Evolutionary conservation across 176 grass and related monocot species (phyloP), one percentile per base, ranked within the genome.

Genomic region (Oryza meyeriana): DNA sequence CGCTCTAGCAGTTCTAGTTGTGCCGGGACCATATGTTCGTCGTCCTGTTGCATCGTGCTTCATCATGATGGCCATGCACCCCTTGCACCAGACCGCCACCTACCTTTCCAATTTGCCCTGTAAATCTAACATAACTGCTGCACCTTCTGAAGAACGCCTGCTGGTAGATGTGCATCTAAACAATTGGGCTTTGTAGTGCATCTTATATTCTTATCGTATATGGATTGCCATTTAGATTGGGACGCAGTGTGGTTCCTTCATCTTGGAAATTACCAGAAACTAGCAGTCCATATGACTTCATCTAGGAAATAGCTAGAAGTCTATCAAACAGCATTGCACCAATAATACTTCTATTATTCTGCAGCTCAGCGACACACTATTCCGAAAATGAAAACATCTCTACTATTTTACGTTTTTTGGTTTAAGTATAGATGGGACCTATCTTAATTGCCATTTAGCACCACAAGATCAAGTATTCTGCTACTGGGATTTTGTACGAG

Each of bases 41-140:
- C 35, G 10, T 77, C 50, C 18, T 82, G 78, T 81, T 86, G 58
- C 78, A 18, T 67, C 18, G 25, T n/a, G 61, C 40, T 27, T 14
- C 20, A 24, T 71, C 59, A 70, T 59, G 65, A 30, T 72, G 72
- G 9, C 57, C 9, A 25, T 65, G 66, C 14, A 8, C 83, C 83
- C 52, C 65, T 29, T 33, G 22, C 25, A 39, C 67, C 57, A 79
- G 77, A 34, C 74, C 6, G 31, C 45, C 13, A 63, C 48, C 67
- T 8, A 24, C 61, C 31, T 52, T 90, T 81, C n/a, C 18, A 41
- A 48, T 72, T 61, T 74, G 61, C 26, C 2, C 40, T 55, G 25
- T 2, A 44, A 55, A 44, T 27, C 32, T 57, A 24, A 72, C 67
- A 63, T 36, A 42, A 81, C 38, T 13, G 31, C 24, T 29, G 45